Evolutionary conservation across 2,329 filamentous ascomycete species (phyloP).

Genomic region (Acrocalymma vagum): DNA sequence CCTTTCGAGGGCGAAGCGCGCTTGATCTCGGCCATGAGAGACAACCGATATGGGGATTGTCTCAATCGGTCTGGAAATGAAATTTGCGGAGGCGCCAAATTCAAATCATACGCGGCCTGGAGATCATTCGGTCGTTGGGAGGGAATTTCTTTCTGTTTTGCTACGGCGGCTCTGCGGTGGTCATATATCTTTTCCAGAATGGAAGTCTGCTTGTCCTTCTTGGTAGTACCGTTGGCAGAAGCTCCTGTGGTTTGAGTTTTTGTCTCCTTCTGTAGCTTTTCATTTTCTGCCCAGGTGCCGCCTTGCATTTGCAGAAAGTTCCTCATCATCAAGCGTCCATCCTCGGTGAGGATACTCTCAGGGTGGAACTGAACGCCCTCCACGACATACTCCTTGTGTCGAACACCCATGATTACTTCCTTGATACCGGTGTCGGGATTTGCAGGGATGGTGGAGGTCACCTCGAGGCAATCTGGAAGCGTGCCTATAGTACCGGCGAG

Average conservation of each 20-base stretch:
- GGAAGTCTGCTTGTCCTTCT: constrained; percentile 73
- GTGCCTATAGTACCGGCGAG: constrained; percentile 91
- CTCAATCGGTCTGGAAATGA: constrained; percentile 81
- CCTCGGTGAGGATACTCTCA: constrained; percentile 92
- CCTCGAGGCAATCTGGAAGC: constrained; percentile 83
- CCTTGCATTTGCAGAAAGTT: constrained; percentile 91
- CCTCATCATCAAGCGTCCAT: constrained; percentile 87
- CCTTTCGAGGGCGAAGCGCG: constrained; percentile 96
- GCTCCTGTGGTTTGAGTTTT: constrained; percentile 43
- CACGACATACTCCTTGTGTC: constrained; percentile 89
- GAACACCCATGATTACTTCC: constrained; percentile 94
- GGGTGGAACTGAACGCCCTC: constrained; percentile 98
- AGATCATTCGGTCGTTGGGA: constrained; percentile 85
- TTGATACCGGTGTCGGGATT: constrained; percentile 77
- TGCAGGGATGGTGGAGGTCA: constrained; percentile 84
- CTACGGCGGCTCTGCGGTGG: constrained; percentile 77
- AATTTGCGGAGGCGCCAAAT: constrained; percentile 83
- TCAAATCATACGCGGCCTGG: constrained; percentile 85
- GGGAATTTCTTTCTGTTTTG: constrained; percentile 82
- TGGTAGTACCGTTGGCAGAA: constrained; percentile 28
- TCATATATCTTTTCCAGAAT: constrained; percentile 93
- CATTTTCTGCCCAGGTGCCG: constrained; percentile 90
- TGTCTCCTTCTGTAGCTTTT: constrained; percentile 56
- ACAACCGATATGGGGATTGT: constrained; percentile 85
- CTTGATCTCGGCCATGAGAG: constrained; percentile 97